These are phyloP conservation scores for Pseudonectria foliicola DNA, from an alignment of 2,329 filamentous ascomycete genomes.

Conservation along the genomic window DNA sequence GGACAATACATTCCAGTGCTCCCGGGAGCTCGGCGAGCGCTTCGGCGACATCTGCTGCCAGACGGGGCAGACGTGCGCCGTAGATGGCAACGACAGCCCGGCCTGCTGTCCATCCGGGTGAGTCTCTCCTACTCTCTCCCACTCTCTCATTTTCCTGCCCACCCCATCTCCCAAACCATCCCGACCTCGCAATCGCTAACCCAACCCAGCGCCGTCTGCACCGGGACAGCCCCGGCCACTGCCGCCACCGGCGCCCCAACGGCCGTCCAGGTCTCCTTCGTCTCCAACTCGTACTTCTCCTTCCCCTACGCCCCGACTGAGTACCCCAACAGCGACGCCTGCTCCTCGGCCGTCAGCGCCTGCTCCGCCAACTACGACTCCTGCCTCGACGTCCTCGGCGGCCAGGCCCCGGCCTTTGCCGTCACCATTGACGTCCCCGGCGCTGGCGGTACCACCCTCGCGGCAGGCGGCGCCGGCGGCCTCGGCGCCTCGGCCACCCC, in stretches of 20 bases:
- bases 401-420: constrained; percentile 32
- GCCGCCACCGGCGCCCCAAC: constrained; percentile 30
- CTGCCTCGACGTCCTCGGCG: constrained; percentile 44
- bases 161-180: no score
- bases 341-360: constrained; percentile 42
- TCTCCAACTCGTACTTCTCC: constrained; percentile 51
- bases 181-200: constrained; percentile 8
- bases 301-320: constrained; percentile 51
- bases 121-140: constrained; percentile 15
- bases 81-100: constrained; percentile 41
- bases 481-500: constrained; percentile 41
- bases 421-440: constrained; percentile 52
- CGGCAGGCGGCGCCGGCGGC: constrained; percentile 28
- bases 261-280: constrained; percentile 37
- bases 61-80: constrained; percentile 41
- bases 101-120: constrained; percentile 49
- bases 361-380: constrained; percentile 48
- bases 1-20: constrained; percentile 44
- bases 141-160: no score
- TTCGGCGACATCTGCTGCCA: constrained; percentile 46
- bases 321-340: constrained; percentile 44
- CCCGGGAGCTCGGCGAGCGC: constrained; percentile 35
- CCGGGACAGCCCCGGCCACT: constrained; percentile 43
- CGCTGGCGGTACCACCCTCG: constrained; percentile 45
- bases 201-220: constrained; percentile 42